A percentile compares a stretch with the other conserved stretches of the same genome.
Conservation (phyloP, 768 basidiomycete species). For the Tricholoma hemisulphureum region DNA sequence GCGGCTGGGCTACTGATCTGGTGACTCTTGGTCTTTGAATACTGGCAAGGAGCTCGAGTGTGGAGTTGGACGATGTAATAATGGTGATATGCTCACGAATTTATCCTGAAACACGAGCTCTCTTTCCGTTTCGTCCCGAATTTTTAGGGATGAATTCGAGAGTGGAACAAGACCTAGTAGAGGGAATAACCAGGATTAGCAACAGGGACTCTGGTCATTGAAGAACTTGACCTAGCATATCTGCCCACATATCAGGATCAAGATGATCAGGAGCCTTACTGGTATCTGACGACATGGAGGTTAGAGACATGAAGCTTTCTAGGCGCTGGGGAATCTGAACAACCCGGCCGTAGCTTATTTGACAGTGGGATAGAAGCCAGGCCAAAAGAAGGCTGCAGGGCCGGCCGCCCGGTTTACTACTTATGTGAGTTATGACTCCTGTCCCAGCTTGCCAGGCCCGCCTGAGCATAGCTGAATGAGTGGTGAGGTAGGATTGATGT, state of each 20-base stretch:
- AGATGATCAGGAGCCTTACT: background rate
- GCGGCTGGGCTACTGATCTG: background rate
- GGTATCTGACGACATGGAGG: no score
- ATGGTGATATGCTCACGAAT: background rate
- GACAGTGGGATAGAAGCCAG: no score
- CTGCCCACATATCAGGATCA: background rate
- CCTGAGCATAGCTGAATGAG: no score
- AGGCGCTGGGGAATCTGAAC: no score
- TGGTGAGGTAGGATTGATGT: no score
- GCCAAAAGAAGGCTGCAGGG: no score
- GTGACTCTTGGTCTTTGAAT: background rate
- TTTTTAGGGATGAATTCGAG: background rate
- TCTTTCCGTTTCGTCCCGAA: background rate
- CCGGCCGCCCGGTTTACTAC: no score
- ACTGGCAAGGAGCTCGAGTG: background rate
- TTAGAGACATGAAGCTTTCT: no score
- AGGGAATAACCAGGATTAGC: background rate
- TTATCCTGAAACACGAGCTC: background rate
- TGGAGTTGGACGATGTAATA: background rate
- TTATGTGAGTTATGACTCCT: no score
- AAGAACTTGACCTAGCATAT: background rate
- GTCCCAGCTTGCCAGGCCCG: no score
- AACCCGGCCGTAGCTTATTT: no score
- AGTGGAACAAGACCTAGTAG: background rate
- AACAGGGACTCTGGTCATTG: background rate